Evolutionary conservation across 2,329 filamentous ascomycete species (phyloP).

Genomic region (Colletotrichum tamarilloi): DNA sequence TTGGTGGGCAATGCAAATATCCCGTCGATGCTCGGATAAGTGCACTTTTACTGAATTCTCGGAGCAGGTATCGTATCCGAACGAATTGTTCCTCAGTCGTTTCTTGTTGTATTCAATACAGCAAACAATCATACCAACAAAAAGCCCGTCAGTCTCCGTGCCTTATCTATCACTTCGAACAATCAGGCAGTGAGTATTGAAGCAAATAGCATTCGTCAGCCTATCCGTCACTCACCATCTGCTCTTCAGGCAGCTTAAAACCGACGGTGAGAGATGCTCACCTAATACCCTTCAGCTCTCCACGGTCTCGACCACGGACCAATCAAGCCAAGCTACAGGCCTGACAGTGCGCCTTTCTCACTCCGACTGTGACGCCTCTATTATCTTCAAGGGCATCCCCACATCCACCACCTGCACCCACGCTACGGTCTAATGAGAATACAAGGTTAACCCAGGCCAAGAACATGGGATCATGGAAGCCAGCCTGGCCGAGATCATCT

Average conservation of each 20-base stretch:
- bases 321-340: slow-evolving; percentile 19
- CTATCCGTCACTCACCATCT: background rate
- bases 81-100: background rate
- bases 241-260: slow-evolving; percentile 30
- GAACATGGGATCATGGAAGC: slow-evolving; percentile 30
- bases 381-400: slow-evolving; percentile 32
- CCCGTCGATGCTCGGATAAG: background rate
- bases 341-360: slow-evolving; percentile 5
- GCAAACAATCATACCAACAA: background rate
- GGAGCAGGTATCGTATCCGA: background rate
- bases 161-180: slow-evolving; percentile 4
- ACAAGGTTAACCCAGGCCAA: slow-evolving; percentile 29
- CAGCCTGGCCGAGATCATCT: slow-evolving; percentile 28
- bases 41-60: background rate
- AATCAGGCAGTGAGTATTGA: slow-evolving; percentile 20
- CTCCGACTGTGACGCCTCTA: slow-evolving; percentile 16
- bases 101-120: background rate
- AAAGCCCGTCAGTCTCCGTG: background rate
- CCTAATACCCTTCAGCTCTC: background rate
- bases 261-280: slow-evolving; percentile 22
- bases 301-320: slow-evolving; percentile 8
- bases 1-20: background rate
- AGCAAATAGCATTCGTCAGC: slow-evolving; percentile 23
- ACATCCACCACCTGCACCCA: slow-evolving; percentile 29
- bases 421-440: slow-evolving; percentile 33